Conservation (phyloP, 257 asterid genomes). For the Solanum megistacrolobum region DNA sequence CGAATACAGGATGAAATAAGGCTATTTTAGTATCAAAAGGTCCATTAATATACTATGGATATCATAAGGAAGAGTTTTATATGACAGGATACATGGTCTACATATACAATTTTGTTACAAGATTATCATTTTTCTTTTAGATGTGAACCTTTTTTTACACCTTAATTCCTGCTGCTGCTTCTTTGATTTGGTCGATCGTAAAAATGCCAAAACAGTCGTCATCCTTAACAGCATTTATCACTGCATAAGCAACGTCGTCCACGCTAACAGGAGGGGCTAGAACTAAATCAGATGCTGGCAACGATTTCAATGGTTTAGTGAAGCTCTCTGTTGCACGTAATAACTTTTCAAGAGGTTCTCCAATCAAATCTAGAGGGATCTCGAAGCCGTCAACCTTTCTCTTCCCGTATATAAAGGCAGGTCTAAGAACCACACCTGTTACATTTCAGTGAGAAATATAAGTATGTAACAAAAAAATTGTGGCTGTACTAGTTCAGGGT, state of each 20-base stretch:
- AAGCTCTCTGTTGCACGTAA: constrained; percentile 48
- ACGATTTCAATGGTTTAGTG: constrained; percentile 67
- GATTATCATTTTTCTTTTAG: neutral
- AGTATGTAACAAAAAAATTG: neutral
- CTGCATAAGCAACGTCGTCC: constrained; percentile 80
- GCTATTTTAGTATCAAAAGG: neutral
- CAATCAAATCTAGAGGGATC: constrained; percentile 82
- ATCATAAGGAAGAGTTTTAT: neutral
- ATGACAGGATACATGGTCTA: neutral
- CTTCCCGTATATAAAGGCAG: constrained; percentile 87
- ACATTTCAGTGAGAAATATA: neutral
- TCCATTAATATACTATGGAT: neutral
- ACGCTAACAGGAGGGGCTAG: constrained; percentile 91
- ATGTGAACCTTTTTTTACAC: constrained; percentile 9
- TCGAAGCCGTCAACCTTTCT: constrained; percentile 73
- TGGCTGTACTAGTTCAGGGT: neutral
- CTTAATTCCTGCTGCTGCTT: constrained; percentile 65
- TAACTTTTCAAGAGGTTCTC: constrained; percentile 72
- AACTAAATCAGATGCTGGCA: constrained; percentile 84
- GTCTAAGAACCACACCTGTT: constrained; percentile 85
- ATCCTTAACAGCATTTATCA: constrained; percentile 53
- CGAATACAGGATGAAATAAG: neutral
- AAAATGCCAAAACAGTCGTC: constrained; percentile 82
- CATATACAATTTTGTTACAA: neutral
- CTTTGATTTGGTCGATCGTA: constrained; percentile 89